Evolutionary conservation across 306 rosid species (phyloP).

Genomic region (Medicago truncatula): MtrunA17r5.0-ANR NC_053049.1:14828501-14829000

Average conservation of each 20-base stretch:
- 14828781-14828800: constrained; percentile 84
- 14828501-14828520: not conserved
- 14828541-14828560: not conserved
- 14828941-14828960: not conserved
- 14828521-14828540: not conserved
- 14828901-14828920: not conserved
- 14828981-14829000: not conserved
- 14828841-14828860: not conserved
- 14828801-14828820: constrained; percentile 20
- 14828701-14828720: not conserved
- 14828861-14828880: not conserved
- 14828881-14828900: not conserved
- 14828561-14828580: not conserved
- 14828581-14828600: not conserved
- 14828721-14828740: constrained; percentile 55
- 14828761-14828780: constrained; percentile 71
- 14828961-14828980: not conserved
- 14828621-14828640: constrained; percentile 2
- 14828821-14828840: constrained; percentile 5
- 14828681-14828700: not conserved
- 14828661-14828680: not conserved
- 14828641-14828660: not conserved
- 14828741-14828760: constrained; percentile 65
- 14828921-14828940: not conserved
- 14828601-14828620: not conserved